Conservation (phyloP, 2,329 filamentous ascomycete species). For the Penicillium sp. region DNA sequence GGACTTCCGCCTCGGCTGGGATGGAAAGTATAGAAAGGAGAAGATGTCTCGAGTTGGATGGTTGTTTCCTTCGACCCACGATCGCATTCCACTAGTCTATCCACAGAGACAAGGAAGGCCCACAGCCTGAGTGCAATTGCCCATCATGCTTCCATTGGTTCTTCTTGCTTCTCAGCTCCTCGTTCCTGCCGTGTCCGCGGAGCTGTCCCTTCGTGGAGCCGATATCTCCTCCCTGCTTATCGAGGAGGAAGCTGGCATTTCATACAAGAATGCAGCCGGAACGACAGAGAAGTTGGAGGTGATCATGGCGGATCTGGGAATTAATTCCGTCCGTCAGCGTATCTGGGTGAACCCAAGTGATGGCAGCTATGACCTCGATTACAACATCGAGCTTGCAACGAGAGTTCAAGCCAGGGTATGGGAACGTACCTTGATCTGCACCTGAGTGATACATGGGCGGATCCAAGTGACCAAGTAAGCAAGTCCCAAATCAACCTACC, state of each 20-base stretch:
- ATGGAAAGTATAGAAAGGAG: neutral
- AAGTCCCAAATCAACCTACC: neutral
- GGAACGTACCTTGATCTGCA: slow-evolving; percentile 64
- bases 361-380: slow-evolving; percentile 67
- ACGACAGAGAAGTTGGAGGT: slow-evolving; percentile 57
- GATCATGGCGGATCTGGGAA: slow-evolving; percentile 61
- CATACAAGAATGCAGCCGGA: slow-evolving; percentile 60
- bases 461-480: slow-evolving; percentile 60
- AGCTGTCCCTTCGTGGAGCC: slow-evolving; percentile 64
- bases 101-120: neutral
- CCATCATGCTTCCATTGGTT: slow-evolving; percentile 14
- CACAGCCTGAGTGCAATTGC: neutral
- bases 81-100: neutral
- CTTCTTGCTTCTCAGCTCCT: slow-evolving; percentile 19
- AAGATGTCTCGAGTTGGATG: neutral
- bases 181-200: slow-evolving; percentile 33
- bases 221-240: slow-evolving; percentile 69
- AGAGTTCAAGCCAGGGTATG: slow-evolving; percentile 64
- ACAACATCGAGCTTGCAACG: slow-evolving; percentile 67
- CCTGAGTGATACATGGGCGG: slow-evolving; percentile 70
- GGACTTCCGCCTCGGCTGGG: neutral
- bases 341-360: slow-evolving; percentile 68
- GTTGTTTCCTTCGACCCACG: neutral
- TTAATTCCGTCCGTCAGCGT: slow-evolving; percentile 69
- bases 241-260: slow-evolving; percentile 61